phyloP scores from a whole-genome alignment of 306 rosid genomes.

The Neltuma alba region DNA sequence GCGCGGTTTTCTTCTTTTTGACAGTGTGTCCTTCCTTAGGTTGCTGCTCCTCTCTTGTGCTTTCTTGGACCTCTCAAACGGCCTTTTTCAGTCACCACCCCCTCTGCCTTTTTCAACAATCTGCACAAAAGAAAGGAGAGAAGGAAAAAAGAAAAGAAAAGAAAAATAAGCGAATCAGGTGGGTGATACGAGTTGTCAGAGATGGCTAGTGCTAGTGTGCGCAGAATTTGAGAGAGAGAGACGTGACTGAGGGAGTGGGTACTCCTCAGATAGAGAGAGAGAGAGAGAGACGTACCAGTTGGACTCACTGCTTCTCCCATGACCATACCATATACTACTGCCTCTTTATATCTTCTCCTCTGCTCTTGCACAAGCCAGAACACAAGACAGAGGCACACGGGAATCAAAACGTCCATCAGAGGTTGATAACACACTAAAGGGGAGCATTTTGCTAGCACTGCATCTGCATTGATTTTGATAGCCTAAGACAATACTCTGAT shows the following conservation, averaged over 20 bases:
- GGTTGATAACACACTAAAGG: not conserved
- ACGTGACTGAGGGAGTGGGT: slow-evolving; percentile 18
- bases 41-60: not conserved
- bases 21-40: not conserved
- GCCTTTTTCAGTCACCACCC: slow-evolving; percentile 38
- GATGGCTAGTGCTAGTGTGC: slow-evolving; percentile 7
- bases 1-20: not conserved
- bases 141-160: not conserved
- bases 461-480: not conserved
- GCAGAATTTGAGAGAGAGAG: slow-evolving; percentile 40
- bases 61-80: slow-evolving; percentile 19
- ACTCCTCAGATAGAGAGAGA: not conserved
- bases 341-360: not conserved
- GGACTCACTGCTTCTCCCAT: slow-evolving; percentile 9
- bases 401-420: slow-evolving; percentile 23
- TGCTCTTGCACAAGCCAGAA: not conserved
- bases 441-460: not conserved
- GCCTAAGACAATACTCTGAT: not conserved
- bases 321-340: too few relatives aligned
- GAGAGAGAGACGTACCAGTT: not conserved
- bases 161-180: slow-evolving; percentile 33
- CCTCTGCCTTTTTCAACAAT: slow-evolving; percentile 41
- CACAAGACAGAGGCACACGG: too few relatives aligned
- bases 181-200: slow-evolving; percentile 53
- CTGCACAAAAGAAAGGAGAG: not conserved